Evolutionary conservation across 2,329 filamentous ascomycete species (phyloP).

Genomic region (Sclerotinia spermophila): DNA sequence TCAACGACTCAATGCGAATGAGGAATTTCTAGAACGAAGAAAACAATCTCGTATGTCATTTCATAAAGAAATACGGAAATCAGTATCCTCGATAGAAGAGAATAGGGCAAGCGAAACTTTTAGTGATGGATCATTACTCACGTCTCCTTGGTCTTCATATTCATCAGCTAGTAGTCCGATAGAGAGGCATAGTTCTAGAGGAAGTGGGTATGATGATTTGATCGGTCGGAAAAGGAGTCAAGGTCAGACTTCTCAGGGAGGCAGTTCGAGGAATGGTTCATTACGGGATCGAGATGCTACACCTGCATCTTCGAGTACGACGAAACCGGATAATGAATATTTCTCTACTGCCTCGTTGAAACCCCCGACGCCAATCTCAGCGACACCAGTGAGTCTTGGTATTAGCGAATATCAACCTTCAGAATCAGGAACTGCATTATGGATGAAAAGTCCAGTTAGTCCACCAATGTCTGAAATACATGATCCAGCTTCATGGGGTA

Average conservation of each 20-base stretch:
- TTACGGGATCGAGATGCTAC: conserved; percentile 17
- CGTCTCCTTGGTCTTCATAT: conserved; percentile 17
- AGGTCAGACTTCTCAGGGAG: conserved; percentile 23
- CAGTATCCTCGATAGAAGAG: conserved; percentile 30
- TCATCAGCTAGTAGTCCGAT: conserved; percentile 24
- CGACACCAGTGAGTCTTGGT: not conserved
- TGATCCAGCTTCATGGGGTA: conserved; percentile 12
- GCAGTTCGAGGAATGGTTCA: conserved; percentile 14
- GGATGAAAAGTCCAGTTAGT: conserved; percentile 18
- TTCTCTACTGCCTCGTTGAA: conserved; percentile 6
- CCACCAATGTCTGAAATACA: conserved; percentile 8
- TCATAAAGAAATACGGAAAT: conserved; percentile 30
- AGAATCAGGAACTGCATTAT: conserved; percentile 2
- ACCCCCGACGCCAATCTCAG: conserved; percentile 6
- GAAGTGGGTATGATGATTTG: conserved; percentile 29
- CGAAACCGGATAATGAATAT: conserved; percentile 10
- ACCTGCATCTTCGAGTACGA: conserved; percentile 6
- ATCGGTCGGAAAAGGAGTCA: conserved; percentile 32
- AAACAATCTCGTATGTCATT: conserved; percentile 30
- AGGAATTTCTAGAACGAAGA: conserved; percentile 32
- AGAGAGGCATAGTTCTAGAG: conserved; percentile 28
- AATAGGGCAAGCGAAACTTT: conserved; percentile 19
- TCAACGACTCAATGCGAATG: conserved; percentile 30
- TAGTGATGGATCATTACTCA: conserved; percentile 18
- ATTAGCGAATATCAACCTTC: conserved; percentile 19